Evolutionary conservation across 2,329 filamentous ascomycete species (phyloP).

Genomic region (Arachnomyces sp.): DNA sequence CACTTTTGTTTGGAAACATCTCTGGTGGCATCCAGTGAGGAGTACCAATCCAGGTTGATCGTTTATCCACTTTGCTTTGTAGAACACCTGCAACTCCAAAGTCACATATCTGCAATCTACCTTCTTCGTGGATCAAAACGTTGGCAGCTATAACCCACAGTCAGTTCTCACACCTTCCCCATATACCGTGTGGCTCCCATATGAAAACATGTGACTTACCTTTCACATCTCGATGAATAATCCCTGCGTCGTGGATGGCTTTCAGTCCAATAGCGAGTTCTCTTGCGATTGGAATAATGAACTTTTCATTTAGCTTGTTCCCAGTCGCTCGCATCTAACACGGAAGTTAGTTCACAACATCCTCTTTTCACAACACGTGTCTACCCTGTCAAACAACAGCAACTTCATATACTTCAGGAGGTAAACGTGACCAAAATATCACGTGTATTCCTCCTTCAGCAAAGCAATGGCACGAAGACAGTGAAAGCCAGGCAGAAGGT

Average conservation of each 20-base stretch:
- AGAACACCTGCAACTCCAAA: slow-evolving; percentile 60
- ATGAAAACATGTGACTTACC: slow-evolving; percentile 28
- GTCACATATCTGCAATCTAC: slow-evolving; percentile 56
- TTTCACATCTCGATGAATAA: slow-evolving; percentile 60
- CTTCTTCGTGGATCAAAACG: slow-evolving; percentile 57
- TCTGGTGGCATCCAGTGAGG: slow-evolving; percentile 62
- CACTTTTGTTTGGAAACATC: slow-evolving; percentile 37
- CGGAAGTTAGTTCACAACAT: neutral
- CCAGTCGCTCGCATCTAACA: slow-evolving; percentile 41
- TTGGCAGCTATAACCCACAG: slow-evolving; percentile 45
- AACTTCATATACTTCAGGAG: slow-evolving; percentile 12
- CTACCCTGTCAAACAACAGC: slow-evolving; percentile 11
- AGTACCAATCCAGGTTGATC: slow-evolving; percentile 59
- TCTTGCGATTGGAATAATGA: slow-evolving; percentile 56
- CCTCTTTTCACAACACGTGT: neutral
- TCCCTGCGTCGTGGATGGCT: slow-evolving; percentile 57
- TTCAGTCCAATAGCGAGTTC: slow-evolving; percentile 56
- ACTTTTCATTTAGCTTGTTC: slow-evolving; percentile 50
- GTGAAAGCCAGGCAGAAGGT: neutral
- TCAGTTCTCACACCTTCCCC: slow-evolving; percentile 3
- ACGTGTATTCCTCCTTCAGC: too few relatives aligned
- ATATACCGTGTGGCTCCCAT: neutral
- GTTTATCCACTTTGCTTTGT: slow-evolving; percentile 52
- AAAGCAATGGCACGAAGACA: neutral
- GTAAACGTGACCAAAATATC: too few relatives aligned